Conservation (phyloP, 495 filamentous ascomycete genomes). For the Aspergillus ostianus region DNA sequence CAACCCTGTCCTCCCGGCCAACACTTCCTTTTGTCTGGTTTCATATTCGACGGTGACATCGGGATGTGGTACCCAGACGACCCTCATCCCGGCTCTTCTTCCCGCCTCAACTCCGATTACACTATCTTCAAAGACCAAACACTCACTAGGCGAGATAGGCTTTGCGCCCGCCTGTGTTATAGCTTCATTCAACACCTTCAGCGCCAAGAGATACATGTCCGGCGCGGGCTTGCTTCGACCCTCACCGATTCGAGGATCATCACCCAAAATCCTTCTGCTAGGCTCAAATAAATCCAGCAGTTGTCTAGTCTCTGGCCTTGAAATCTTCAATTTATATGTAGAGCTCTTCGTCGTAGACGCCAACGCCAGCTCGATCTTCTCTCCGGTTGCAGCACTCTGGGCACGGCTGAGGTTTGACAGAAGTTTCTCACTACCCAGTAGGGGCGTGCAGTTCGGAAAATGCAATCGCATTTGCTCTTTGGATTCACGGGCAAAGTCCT, state of each 20-base stretch:
- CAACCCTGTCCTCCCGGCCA: constrained; percentile 30
- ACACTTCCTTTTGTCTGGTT: constrained; percentile 27
- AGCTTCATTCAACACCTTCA: constrained; percentile 30
- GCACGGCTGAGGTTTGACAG: constrained; percentile 28
- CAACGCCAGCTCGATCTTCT: constrained; percentile 17
- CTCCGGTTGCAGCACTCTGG: constrained; percentile 10
- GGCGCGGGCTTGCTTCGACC: constrained; percentile 36
- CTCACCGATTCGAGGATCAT: constrained; percentile 30
- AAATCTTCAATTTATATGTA: constrained; percentile 20
- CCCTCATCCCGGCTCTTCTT: constrained; percentile 44
- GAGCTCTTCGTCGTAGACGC: constrained; percentile 19
- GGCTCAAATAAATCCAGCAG: constrained; percentile 17
- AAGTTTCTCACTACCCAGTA: constrained; percentile 36
- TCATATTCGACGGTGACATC: constrained; percentile 28
- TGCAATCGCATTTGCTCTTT: constrained; percentile 17
- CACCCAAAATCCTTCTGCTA: constrained; percentile 28
- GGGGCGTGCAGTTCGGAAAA: constrained; percentile 29
- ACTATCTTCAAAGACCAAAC: constrained; percentile 47
- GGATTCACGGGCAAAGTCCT: constrained; percentile 32
- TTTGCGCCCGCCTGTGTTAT: constrained; percentile 5
- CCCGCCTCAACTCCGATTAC: constrained; percentile 43
- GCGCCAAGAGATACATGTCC: constrained; percentile 38
- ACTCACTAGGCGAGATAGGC: constrained; percentile 30
- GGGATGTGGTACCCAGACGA: constrained; percentile 42
- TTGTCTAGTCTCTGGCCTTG: constrained; percentile 12